A percentile compares a stretch with the other conserved stretches of the same genome.
Conservation (phyloP, 768 basidiomycete species). For the Tricholoma sp. region DNA sequence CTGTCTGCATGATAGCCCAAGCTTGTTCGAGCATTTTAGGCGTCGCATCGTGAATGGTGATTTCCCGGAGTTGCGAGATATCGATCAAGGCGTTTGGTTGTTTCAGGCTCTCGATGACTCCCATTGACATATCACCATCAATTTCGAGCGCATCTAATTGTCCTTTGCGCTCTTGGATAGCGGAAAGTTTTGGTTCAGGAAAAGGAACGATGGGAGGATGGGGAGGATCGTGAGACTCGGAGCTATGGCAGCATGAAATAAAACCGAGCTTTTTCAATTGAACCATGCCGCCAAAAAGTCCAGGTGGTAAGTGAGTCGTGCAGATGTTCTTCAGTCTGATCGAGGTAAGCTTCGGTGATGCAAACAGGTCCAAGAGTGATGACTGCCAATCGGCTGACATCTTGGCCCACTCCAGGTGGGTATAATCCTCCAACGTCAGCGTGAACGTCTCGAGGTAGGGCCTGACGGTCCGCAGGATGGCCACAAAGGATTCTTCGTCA, state of each 20-base stretch:
- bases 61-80: not conserved
- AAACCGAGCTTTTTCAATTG: not conserved
- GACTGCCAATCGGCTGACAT: not conserved
- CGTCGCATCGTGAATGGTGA: not conserved
- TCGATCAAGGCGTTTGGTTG: not conserved
- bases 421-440: not conserved
- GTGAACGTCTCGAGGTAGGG: not conserved
- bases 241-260: not conserved
- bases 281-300: not conserved
- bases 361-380: not conserved
- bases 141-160: not conserved
- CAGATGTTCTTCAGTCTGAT: not conserved
- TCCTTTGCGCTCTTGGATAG: not conserved
- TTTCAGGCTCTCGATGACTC: not conserved
- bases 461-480: not conserved
- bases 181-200: not conserved
- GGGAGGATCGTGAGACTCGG: not conserved
- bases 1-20: not conserved
- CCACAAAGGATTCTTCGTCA: not conserved
- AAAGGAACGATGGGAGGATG: not conserved
- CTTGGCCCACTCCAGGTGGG: not conserved
- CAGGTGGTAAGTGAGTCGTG: not conserved
- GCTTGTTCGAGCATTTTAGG: not conserved
- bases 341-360: not conserved
- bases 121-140: not conserved